Base-by-base conservation (phyloP, 2,329 filamentous ascomycete genomes). In the Colletotrichum somersetense region DNA sequence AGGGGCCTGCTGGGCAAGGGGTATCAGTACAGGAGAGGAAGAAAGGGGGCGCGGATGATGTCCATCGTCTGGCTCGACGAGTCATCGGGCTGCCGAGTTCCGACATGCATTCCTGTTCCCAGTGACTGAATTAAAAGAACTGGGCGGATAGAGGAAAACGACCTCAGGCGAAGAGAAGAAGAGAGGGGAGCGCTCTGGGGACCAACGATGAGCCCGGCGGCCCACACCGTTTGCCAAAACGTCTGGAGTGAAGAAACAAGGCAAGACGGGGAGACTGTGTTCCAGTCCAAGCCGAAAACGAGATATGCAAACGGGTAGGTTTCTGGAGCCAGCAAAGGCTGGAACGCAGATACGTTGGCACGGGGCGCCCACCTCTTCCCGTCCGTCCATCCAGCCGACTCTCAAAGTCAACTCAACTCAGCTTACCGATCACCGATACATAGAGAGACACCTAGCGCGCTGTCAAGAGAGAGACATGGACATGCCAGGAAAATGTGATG, bases 1-100 rank as follows among this genome's bases (percentile, higher is more conserved):
- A 71, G 76, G 76, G 66, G 69, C 44, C 46, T 53, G 12, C 33
- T 18, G 38, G 42, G 38, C 59, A 42, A 64, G 66, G 66, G 64
- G 57, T 38, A 30, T 30, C 30, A 30, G 30, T 30, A 62, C 61
- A 56, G 40, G 33, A 46, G n/a, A 52, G 30, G 40, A 58, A 33
- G 40, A 40, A 70, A 64, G 61, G 66, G 66, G 59, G 46, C 20
- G 46, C 70, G 61, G 40, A 57, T 46, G 48, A 56, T 65, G 35
- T 58, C 40, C 48, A 52, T 59, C 23, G 33, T 12, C 58, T 69
- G 59, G 69, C 63, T 64, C 59, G 33, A 64, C 53, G 53, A 69
- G 59, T 40, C 53, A 59, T 63, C 52, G 38, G 68, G 69, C 55
- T 67, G 52, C 59, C 53, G 61, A 64, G 61, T 53, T 65, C 59